A percentile compares a stretch with the other conserved stretches of the same genome.
These are phyloP conservation scores for Malassezia obtusa DNA, from an alignment of 1,284 basidiomycete genomes.

Conservation along the genomic window DNA sequence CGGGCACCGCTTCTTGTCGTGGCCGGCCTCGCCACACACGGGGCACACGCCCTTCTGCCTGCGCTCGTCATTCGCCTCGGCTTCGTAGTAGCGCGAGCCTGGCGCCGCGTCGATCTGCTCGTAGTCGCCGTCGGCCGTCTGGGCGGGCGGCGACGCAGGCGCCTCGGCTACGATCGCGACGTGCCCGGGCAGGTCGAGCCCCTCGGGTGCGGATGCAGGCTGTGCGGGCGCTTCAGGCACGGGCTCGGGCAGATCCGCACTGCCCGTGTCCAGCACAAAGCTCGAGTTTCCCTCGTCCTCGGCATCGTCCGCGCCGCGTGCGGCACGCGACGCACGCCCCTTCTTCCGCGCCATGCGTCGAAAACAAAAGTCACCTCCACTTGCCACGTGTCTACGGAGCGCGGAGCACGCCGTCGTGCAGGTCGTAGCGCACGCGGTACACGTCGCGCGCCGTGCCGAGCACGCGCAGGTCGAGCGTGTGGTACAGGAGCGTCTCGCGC, in stretches of 20 bases:
- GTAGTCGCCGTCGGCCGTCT: constrained; percentile 4
- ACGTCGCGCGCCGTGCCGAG: constrained; percentile 15
- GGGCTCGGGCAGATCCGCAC: constrained; percentile 5
- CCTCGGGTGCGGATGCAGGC: not conserved
- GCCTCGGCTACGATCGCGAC: constrained; percentile 10
- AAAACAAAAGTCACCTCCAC: not conserved
- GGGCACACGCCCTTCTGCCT: constrained; percentile 9
- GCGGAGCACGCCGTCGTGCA: not conserved
- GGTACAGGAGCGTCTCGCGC: constrained; percentile 29
- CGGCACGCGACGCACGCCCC: not conserved
- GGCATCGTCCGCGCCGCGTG: not conserved
- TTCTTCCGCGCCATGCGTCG: constrained; percentile 2
- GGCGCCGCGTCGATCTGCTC: constrained; percentile 13
- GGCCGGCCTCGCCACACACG: constrained; percentile 17
- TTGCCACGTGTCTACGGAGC: not conserved
- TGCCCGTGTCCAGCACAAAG: constrained; percentile 14
- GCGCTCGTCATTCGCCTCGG: constrained; percentile 10
- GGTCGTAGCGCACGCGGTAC: constrained; percentile 7
- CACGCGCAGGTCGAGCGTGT: constrained; percentile 27
- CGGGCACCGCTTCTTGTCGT: constrained; percentile 17
- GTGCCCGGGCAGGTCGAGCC: constrained; percentile 11
- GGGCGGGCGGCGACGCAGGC: not conserved
- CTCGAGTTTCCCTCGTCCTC: constrained; percentile 1
- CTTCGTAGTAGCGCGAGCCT: constrained; percentile 12
- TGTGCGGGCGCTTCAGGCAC: not conserved